Conservation (phyloP, 495 filamentous ascomycete genomes). For the Penicillium flavigenum region DNA sequence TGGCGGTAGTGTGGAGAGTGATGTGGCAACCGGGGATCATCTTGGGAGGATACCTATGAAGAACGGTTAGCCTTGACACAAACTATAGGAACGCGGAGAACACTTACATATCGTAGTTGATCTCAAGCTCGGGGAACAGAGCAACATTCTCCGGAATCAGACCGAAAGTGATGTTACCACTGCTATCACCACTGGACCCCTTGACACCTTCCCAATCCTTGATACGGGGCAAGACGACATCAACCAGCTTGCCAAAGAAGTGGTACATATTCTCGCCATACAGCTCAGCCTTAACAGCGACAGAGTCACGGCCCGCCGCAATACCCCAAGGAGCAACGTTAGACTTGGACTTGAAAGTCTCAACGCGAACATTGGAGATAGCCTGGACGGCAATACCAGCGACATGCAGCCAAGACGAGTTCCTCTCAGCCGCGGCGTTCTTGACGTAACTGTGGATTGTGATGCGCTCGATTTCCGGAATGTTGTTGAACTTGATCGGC, state of each 20-base stretch:
- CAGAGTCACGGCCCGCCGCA: constrained; percentile 47
- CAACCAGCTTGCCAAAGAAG: constrained; percentile 80
- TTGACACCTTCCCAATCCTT: constrained; percentile 89
- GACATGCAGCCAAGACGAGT: constrained; percentile 68
- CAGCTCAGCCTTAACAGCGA: constrained; percentile 68
- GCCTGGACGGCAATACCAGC: constrained; percentile 81
- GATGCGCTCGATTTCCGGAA: constrained; percentile 78
- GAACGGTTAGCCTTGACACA: constrained; percentile 14
- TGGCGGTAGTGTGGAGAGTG: constrained; percentile 83
- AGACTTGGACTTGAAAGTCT: constrained; percentile 63
- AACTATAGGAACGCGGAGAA: neutral
- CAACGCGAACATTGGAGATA: constrained; percentile 75
- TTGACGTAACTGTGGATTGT: constrained; percentile 74
- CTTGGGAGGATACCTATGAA: constrained; percentile 70
- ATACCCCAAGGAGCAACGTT: constrained; percentile 66
- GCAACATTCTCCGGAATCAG: constrained; percentile 68
- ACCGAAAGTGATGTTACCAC: constrained; percentile 84
- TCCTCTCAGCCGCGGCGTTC: constrained; percentile 54
- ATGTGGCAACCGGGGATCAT: constrained; percentile 93
- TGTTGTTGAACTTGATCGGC: constrained; percentile 78
- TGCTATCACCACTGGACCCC: constrained; percentile 75
- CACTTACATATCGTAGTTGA: constrained; percentile 85
- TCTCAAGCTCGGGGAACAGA: constrained; percentile 88
- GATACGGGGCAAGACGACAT: constrained; percentile 87
- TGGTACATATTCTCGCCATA: constrained; percentile 78